Evolutionary conservation across 306 rosid genomes (phyloP).

Genomic region (Canavalia ensiformis): DNA sequence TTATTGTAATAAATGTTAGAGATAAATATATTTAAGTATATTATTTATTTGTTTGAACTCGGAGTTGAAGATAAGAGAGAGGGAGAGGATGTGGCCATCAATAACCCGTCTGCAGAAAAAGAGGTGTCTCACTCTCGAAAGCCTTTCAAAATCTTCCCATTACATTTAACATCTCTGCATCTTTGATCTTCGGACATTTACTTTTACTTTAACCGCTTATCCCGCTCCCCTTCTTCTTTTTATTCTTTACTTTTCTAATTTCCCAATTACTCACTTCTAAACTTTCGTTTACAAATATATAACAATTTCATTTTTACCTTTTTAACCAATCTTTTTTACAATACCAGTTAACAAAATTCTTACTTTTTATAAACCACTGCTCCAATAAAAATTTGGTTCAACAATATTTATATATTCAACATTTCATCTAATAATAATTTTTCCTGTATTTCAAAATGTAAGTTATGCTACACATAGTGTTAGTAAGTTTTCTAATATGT

Average conservation of each 20-base stretch:
- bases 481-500: too few species aligned
- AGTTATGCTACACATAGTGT: too few species aligned
- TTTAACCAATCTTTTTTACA: too few species aligned
- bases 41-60: conserved; percentile 27
- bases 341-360: background rate
- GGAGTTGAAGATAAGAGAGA: conserved; percentile 45
- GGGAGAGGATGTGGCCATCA: conserved; percentile 79
- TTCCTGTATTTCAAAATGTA: too few species aligned
- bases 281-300: too few species aligned
- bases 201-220: conserved; percentile 48
- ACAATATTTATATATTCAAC: background rate
- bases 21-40: background rate
- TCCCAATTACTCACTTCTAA: too few species aligned
- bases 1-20: background rate
- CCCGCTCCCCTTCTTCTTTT: too few species aligned
- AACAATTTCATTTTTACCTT: too few species aligned
- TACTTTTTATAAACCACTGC: background rate
- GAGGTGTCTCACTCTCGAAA: conserved; percentile 59
- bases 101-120: conserved; percentile 60
- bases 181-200: background rate
- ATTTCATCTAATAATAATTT: too few species aligned
- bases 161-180: conserved; percentile 13
- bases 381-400: background rate
- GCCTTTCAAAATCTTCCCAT: conserved; percentile 48
- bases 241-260: too few species aligned